Percentiles rank a stretch among this genome's conserved stretches.
These are phyloP conservation scores for Fusarium graminum DNA, from an alignment of 2,329 filamentous ascomycete species.

Conservation along the genomic window DNA sequence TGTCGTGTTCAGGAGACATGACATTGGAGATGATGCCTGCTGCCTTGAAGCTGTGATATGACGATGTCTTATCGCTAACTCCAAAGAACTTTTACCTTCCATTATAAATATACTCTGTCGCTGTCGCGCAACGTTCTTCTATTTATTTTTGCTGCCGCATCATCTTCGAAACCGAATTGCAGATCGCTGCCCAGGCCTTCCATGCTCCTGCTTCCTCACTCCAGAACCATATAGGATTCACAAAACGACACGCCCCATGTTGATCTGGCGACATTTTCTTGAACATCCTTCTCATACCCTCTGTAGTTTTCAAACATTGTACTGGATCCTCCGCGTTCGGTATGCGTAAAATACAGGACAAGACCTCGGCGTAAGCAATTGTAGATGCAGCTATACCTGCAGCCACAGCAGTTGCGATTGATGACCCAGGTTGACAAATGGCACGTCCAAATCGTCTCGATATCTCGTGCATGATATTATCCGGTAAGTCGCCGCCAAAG, in stretches of 20 bases:
- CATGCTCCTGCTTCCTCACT: not conserved
- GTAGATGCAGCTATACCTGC: not conserved
- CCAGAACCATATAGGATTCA: conserved; percentile 6
- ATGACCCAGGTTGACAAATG: not conserved
- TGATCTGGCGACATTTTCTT: not conserved
- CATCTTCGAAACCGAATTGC: not conserved
- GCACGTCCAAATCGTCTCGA: rapidly evolving
- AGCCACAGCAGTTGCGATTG: not conserved
- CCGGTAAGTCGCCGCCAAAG: not conserved
- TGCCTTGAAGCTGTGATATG: not conserved
- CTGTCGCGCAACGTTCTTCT: too few relatives aligned
- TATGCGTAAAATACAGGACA: not conserved
- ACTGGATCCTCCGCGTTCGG: not conserved
- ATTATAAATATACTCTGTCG: too few relatives aligned
- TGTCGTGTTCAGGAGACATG: not conserved
- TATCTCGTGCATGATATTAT: rapidly evolving
- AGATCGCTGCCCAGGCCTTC: conserved; percentile 9
- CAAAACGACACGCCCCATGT: not conserved
- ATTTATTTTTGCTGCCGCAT: not conserved
- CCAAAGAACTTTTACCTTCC: too few relatives aligned
- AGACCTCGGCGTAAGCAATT: not conserved
- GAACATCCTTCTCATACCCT: not conserved
- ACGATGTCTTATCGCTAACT: too few relatives aligned
- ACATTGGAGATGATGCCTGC: not conserved
- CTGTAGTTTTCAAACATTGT: not conserved